Conservation (phyloP, 2,329 filamentous ascomycete species). For the Cordyceps tenuipes region DNA sequence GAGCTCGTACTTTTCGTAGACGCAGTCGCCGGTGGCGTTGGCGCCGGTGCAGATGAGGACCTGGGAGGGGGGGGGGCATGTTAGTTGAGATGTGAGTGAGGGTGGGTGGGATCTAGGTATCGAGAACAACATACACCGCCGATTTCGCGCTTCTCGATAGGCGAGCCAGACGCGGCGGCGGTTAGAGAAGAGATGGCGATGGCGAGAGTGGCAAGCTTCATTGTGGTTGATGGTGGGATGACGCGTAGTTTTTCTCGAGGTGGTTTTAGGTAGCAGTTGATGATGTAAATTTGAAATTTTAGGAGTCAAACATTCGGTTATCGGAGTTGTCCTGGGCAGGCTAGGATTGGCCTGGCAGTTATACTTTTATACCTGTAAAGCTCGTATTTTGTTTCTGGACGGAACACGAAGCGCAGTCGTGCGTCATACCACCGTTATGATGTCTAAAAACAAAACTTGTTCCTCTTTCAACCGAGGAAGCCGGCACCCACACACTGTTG, state of each 20-base stretch:
- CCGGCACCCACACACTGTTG: background rate
- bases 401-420: background rate
- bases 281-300: background rate
- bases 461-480: background rate
- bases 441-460: background rate
- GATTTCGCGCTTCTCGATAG: slow-evolving; percentile 32
- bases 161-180: slow-evolving; percentile 19
- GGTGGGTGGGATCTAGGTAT: too few relatives aligned
- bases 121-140: slow-evolving; percentile 38
- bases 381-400: background rate
- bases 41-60: slow-evolving; percentile 42
- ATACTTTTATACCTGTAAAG: background rate
- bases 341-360: background rate
- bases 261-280: background rate
- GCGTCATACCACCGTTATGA: background rate
- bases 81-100: background rate
- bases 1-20: slow-evolving; percentile 34
- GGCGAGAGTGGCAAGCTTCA: slow-evolving; percentile 23
- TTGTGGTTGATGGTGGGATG: slow-evolving; percentile 12
- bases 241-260: background rate
- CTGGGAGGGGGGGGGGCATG: slow-evolving; percentile 20
- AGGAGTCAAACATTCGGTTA: background rate
- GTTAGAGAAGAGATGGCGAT: slow-evolving; percentile 12
- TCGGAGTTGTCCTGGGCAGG: background rate
- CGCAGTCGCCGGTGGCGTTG: slow-evolving; percentile 40